Evolutionary conservation across 148 eudicot genomes (phyloP).

Genomic region (Tetragonia tetragonoides): DNA sequence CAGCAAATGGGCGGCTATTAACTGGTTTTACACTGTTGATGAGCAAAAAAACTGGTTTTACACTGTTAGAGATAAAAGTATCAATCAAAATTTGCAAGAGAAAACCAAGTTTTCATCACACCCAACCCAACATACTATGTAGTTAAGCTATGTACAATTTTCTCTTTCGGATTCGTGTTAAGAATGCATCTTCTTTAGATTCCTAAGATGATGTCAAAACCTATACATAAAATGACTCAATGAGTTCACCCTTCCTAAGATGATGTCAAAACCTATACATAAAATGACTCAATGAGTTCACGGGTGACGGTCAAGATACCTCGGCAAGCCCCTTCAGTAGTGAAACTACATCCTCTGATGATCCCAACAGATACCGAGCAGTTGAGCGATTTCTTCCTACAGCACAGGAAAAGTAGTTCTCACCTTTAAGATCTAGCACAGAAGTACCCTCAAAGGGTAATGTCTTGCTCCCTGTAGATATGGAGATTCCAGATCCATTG

Average conservation of each 20-base stretch:
- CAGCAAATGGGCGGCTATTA: too few species aligned
- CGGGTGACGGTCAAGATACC: constrained; percentile 11
- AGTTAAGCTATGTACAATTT: constrained; percentile 1
- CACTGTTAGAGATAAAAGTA: too few species aligned
- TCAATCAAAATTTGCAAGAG: too few species aligned
- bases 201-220: background rate
- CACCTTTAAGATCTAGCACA: constrained; percentile 51
- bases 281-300: background rate
- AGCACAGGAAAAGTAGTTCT: constrained; percentile 73
- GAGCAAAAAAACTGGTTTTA: too few species aligned
- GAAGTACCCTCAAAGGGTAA: constrained; percentile 39
- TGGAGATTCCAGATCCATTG: constrained; percentile 3
- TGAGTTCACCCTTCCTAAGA: background rate
- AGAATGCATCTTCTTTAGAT: background rate
- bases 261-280: background rate
- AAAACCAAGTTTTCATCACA: too few species aligned
- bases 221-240: too few species aligned
- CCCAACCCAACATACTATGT: background rate
- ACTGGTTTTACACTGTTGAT: too few species aligned
- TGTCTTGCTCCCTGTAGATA: constrained; percentile 20
- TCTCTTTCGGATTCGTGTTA: background rate
- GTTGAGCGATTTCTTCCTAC: constrained; percentile 59
- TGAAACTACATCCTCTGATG: constrained; percentile 54
- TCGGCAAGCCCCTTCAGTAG: constrained; percentile 51
- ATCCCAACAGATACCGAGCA: constrained; percentile 60